Percentiles rank a stretch among this genome's conserved stretches.
phyloP scores from a whole-genome alignment of 2,329 filamentous ascomycete species.

The Colletotrichum cereale region DNA sequence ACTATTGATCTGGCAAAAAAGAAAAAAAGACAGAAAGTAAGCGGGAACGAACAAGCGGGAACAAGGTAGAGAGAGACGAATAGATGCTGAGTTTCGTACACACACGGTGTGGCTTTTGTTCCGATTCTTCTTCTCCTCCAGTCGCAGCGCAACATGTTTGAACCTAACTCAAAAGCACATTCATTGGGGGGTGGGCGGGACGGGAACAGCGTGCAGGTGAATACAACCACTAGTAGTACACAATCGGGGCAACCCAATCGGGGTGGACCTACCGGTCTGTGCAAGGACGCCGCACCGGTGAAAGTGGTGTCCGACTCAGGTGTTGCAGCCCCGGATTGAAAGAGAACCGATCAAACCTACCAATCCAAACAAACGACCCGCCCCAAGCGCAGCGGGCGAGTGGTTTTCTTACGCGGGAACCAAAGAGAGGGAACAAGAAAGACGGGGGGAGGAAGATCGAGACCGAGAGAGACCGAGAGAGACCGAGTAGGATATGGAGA shows the following conservation, averaged over 20 bases:
- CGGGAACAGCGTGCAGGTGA: not conserved
- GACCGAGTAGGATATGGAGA: too few species aligned
- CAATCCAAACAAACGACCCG: not conserved
- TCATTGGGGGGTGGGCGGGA: not conserved
- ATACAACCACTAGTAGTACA: not conserved
- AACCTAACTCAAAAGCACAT: slow-evolving; percentile 1
- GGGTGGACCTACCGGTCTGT: slow-evolving; percentile 9
- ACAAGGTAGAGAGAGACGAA: not conserved
- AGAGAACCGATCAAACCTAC: not conserved
- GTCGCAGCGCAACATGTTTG: slow-evolving; percentile 11
- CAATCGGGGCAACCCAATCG: not conserved
- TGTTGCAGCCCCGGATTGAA: too few species aligned
- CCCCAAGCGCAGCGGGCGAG: not conserved
- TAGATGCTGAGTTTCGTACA: slow-evolving; percentile 36
- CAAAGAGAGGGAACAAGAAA: not conserved
- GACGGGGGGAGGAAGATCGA: not conserved
- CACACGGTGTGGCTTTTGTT: too few species aligned
- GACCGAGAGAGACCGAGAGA: not conserved
- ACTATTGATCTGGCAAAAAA: not conserved
- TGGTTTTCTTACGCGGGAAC: not conserved
- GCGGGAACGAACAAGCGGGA: not conserved
- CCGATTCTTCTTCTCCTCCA: not conserved
- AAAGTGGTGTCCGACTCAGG: not conserved
- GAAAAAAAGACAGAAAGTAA: not conserved
- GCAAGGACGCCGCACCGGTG: slow-evolving; percentile 1